phyloP scores from a whole-genome alignment of 352 stramenopile genomes.

The Phytophthora foliorum region DNA sequence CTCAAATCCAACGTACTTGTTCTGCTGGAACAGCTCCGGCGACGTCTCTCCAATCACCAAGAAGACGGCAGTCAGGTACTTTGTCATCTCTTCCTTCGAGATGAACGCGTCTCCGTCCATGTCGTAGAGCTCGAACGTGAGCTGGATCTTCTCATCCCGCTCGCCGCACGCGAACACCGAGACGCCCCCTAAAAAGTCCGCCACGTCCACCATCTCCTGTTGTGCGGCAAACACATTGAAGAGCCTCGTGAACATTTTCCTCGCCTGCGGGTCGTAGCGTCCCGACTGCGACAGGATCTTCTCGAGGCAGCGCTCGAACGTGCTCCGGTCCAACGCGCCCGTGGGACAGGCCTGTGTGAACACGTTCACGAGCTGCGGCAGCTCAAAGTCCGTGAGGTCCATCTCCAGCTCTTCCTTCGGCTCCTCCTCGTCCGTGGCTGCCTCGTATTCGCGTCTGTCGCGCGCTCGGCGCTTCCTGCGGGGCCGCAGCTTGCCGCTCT shows the following conservation, averaged over 20 bases:
- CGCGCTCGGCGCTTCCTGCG: conserved; percentile 28
- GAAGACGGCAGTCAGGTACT: conserved; percentile 89
- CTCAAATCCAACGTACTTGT: conserved; percentile 52
- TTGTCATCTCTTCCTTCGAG: conserved; percentile 86
- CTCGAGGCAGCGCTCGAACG: conserved; percentile 77
- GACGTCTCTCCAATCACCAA: conserved; percentile 78
- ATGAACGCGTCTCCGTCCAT: conserved; percentile 87
- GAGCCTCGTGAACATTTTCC: conserved; percentile 80
- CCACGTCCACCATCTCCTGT: conserved; percentile 77
- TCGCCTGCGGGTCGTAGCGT: conserved; percentile 75
- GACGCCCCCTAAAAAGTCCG: conserved; percentile 83
- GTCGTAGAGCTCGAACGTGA: conserved; percentile 91
- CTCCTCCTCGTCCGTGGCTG: conserved; percentile 33
- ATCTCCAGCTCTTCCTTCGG: conserved; percentile 51
- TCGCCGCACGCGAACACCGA: conserved; percentile 87
- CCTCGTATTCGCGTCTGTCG: conserved; percentile 20
- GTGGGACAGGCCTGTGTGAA: conserved; percentile 85
- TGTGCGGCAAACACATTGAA: conserved; percentile 83
- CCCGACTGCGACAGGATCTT: conserved; percentile 87
- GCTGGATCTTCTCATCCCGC: conserved; percentile 85
- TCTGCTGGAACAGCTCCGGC: conserved; percentile 76
- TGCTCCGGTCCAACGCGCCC: conserved; percentile 70
- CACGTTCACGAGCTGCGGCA: conserved; percentile 86
- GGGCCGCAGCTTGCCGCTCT: conserved; percentile 20
- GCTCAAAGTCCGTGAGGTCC: conserved; percentile 86